phyloP scores from a whole-genome alignment of 73 alveolate species.

The Paramecium primaurelia region DNA sequence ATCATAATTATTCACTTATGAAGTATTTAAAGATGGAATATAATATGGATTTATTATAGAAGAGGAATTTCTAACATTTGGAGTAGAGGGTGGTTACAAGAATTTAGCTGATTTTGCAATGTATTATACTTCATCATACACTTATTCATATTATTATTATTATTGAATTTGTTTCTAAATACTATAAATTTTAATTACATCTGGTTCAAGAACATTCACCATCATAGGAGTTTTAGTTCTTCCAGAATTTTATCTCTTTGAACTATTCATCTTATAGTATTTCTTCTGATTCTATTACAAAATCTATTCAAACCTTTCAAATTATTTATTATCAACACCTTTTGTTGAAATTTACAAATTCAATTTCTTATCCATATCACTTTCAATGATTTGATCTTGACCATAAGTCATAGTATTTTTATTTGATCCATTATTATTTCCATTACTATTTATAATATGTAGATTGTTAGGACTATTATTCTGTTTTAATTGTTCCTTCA shows the following conservation, averaged over 20 bases:
- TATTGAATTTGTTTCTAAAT: not conserved
- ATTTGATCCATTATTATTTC: not conserved
- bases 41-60: not conserved
- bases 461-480: not conserved
- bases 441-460: not conserved
- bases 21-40: not conserved
- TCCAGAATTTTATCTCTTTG: conserved; percentile 3
- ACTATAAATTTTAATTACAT: not conserved
- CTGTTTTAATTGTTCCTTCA: not conserved
- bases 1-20: conserved; percentile 21
- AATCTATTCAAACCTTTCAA: conserved; percentile 29
- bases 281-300: not conserved
- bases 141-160: not conserved
- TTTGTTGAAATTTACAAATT: not conserved
- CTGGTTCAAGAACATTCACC: not conserved
- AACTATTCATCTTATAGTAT: not conserved
- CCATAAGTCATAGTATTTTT: not conserved
- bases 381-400: not conserved
- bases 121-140: not conserved
- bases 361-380: not conserved
- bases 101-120: not conserved
- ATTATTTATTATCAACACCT: not conserved
- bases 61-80: not conserved
- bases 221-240: not conserved
- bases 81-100: not conserved